These are phyloP conservation scores for Colletotrichum chrysophilum DNA, from an alignment of 2,329 filamentous ascomycete species.

Conservation along the genomic window DNA sequence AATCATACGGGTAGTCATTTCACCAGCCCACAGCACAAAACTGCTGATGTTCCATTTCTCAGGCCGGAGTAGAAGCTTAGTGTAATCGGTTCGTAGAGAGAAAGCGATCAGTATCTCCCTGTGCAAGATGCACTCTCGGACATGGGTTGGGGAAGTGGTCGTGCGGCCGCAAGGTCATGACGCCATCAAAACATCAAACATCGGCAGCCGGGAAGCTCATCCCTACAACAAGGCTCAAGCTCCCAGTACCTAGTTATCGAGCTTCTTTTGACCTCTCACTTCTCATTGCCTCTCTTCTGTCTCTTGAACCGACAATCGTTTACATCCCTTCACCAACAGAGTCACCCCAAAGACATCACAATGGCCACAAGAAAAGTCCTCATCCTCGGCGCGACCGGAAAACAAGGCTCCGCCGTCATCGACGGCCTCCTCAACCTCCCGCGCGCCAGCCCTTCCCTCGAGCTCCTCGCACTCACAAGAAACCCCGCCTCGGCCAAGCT, in stretches of 20 bases:
- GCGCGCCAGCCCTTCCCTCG: not conserved
- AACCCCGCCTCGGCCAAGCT: conserved; percentile 7
- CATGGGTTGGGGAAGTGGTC: conserved; percentile 14
- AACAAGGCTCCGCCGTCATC: conserved; percentile 49
- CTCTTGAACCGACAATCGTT: not conserved
- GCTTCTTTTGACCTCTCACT: not conserved
- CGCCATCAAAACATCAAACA: not conserved
- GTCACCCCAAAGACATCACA: not conserved
- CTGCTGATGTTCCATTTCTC: fast-evolving
- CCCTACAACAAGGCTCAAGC: not conserved
- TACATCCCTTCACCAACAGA: not conserved
- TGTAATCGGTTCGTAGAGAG: fast-evolving
- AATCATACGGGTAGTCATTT: fast-evolving
- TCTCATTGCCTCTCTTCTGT: too few species aligned
- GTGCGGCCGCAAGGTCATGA: conserved; percentile 6
- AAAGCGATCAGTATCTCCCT: not conserved
- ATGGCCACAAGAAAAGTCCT: conserved; percentile 40
- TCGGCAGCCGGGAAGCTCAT: not conserved
- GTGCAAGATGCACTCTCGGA: not conserved
- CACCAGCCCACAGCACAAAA: not conserved
- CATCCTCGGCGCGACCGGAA: conserved; percentile 52
- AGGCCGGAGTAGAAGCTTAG: fast-evolving
- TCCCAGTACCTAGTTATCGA: not conserved
- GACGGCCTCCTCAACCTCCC: conserved; percentile 29
- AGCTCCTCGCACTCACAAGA: conserved; percentile 20